Evolutionary conservation across 768 basidiomycete species (phyloP), one percentile per base, ranked within the genome.

Genomic region (Lactarius quietus): DNA sequence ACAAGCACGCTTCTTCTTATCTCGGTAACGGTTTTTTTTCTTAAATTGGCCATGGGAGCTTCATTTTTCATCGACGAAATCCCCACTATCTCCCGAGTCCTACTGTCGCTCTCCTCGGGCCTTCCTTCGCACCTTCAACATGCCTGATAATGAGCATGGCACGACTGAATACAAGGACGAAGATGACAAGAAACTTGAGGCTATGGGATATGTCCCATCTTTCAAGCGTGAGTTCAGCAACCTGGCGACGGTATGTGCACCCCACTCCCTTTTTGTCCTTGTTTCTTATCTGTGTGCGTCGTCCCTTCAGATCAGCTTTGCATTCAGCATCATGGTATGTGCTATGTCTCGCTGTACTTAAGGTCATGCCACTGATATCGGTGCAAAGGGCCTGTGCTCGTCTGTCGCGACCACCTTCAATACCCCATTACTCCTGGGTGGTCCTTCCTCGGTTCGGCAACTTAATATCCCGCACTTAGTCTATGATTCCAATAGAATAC

Each of bases 161-260:
- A 1, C 36, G 12, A 28, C 57, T 56, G 38, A 20, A 20, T n/a
- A 41, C 45, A 17, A 57, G 29, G 45, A 55, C 23, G 84, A 85
- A 61, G 88, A 90, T 72, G 86, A 89, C 76, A 81, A 78, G 72
- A 82, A 84, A 71, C 80, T 90, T 45, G 79, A 86, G 62, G 85
- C 83, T 18, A 74, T 89, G 70, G 88, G 88, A 23, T 90, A 90
- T 71, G 84, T 86, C 71, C 88, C 88, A 48, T 90, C 88, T 18
- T 93, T 94, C 80, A 86, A 85, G 74, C 82, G 92, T 64, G 92
- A 94, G 79, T 94, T 94, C 70, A 85, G 88, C 8, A 91, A 90
- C 71, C 75, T 92, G 36, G 88, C 88, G n/a, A 90, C 89, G 66
- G 88, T 88, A 68, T 65, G 84, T 59, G 17, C 20, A 26, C 38